Evolutionary conservation across 257 asterid species (phyloP), one percentile per base, ranked within the genome.

Genomic region (Plantago ovata): DNA sequence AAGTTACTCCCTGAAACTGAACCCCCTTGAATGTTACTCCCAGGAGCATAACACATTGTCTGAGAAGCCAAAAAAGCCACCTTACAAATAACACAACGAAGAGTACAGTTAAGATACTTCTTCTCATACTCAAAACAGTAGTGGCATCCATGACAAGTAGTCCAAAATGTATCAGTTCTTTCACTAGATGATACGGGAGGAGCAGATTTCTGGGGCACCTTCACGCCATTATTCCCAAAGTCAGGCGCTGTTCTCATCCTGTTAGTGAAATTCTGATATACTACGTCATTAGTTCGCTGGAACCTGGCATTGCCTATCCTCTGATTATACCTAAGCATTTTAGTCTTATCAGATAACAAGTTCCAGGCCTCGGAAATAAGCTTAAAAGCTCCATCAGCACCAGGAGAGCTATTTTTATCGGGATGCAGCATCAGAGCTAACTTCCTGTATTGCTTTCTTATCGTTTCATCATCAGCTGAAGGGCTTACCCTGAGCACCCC

Each of bases 351-450:
- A 13, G 58, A 53, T 3, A 53, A 19, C 58, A 53, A 12, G 13
- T 12, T 53, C 58, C 58, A 53, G 1, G 58, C 58, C 38, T 16
- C 38, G 10, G 22, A 32, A 24, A 53, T 32, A n/a, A 53, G 58
- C 43, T 53, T 38, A 53, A 53, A 53, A 4, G 58, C 58, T 20
- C 56, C 56, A 50, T 50, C 28, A 22, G 56, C 56, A 5, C 56
- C 56, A 9, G 28, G 38, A 50, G 38, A 22, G 14, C 21, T 22
- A 16, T 50, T 50, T 11, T 50, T 50, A 50, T 50, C 56, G 3
- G 56, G 58, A 32, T 53, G 58, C 18, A 53, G 22, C 58, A 53
- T 21, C 19, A 53, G 58, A 53, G 58, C 58, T 33, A 53, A 53
- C 43, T 53, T 53, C 38, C 40, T 28, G 58, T 23, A 53, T 10